Evolutionary conservation across 2,329 filamentous ascomycete species (phyloP).

Genomic region (Calonectria fujianensis): DNA sequence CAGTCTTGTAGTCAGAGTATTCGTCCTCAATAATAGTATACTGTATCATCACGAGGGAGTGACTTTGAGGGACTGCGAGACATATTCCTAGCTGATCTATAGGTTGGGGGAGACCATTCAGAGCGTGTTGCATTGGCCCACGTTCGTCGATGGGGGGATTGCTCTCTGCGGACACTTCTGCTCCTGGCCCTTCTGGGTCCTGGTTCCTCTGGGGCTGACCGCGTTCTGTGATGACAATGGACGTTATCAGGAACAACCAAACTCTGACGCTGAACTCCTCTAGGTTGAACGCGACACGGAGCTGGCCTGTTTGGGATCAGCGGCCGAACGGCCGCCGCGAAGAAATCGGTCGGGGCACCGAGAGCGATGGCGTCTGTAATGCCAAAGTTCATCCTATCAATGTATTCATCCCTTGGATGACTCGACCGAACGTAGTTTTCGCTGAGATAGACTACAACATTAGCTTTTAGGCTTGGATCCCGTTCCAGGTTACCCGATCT

Average conservation of each 20-base stretch:
- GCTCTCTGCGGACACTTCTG: background rate
- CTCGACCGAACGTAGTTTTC: background rate
- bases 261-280: background rate
- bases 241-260: background rate
- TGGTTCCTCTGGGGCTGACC: background rate
- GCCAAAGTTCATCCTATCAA: background rate
- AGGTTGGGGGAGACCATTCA: background rate
- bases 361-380: background rate
- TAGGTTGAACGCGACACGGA: background rate
- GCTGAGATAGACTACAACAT: conserved; percentile 3
- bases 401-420: background rate
- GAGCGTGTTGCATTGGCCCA: background rate
- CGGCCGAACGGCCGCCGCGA: background rate
- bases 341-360: background rate
- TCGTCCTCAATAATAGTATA: background rate
- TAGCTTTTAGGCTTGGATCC: background rate
- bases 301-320: background rate
- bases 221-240: conserved; percentile 3
- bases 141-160: background rate
- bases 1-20: background rate
- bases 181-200: background rate
- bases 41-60: background rate
- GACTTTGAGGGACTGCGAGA: background rate
- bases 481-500: background rate
- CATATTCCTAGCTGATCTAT: background rate